phyloP scores from a whole-genome alignment of 192 early-diverging fungal genomes.

The Gamsiella multidivaricata region DNA sequence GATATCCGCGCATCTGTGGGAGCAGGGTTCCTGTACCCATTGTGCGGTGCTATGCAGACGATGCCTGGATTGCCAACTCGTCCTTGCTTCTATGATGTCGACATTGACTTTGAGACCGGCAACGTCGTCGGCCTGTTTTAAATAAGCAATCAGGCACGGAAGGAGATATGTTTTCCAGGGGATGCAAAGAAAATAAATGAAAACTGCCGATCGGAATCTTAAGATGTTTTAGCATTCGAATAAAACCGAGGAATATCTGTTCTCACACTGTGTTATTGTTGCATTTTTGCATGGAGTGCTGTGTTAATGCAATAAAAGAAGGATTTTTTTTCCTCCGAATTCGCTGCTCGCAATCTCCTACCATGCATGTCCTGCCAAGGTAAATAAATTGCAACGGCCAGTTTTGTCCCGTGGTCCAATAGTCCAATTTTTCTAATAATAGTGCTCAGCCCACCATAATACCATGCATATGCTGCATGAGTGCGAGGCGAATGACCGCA shows the following conservation, averaged over 20 bases:
- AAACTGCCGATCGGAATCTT: too few species aligned
- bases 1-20: slow-evolving; percentile 96
- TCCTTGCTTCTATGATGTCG: slow-evolving; percentile 97
- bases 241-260: not conserved
- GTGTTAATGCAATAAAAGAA: too few species aligned
- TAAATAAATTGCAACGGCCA: too few species aligned
- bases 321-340: too few species aligned
- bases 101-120: slow-evolving; percentile 87
- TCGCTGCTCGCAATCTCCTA: too few species aligned
- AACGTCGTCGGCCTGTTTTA: slow-evolving; percentile 92
- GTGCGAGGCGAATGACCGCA: too few species aligned
- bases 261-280: not conserved
- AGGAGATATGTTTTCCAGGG: not conserved
- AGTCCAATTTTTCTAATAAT: too few species aligned
- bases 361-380: too few species aligned
- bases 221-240: too few species aligned
- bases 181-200: not conserved
- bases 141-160: not conserved
- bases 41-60: slow-evolving; percentile 96
- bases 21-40: slow-evolving; percentile 97
- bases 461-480: too few species aligned
- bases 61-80: slow-evolving; percentile 98
- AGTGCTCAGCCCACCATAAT: too few species aligned
- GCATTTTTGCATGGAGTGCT: not conserved
- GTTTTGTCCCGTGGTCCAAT: too few species aligned